Evolutionary conservation across 352 stramenopile species (phyloP).

Genomic region (Phytophthora ramorum): DNA sequence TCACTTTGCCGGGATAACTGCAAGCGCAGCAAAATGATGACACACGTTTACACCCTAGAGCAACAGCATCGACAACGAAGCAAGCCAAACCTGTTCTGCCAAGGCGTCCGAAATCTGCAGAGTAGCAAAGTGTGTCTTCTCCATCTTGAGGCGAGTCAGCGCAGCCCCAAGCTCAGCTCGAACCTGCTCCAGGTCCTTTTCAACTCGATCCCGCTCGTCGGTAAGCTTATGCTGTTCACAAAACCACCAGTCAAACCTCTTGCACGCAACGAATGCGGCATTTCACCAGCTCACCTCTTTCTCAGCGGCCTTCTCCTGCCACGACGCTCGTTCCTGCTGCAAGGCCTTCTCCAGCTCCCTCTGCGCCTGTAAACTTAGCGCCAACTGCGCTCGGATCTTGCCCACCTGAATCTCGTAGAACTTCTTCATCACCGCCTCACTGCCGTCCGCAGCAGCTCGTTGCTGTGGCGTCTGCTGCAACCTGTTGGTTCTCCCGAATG

Average conservation of each 20-base stretch:
- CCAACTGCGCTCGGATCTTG: slow-evolving; percentile 71
- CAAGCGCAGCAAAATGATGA: neutral
- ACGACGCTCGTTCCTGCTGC: slow-evolving; percentile 48
- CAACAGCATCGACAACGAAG: neutral
- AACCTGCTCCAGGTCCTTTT: slow-evolving; percentile 37
- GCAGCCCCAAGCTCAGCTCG: slow-evolving; percentile 30
- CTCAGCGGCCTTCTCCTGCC: slow-evolving; percentile 21
- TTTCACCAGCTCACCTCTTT: slow-evolving; percentile 37
- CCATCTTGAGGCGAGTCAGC: slow-evolving; percentile 55
- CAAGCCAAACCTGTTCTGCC: slow-evolving; percentile 52
- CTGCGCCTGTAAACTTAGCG: slow-evolving; percentile 51
- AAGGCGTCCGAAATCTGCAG: slow-evolving; percentile 73
- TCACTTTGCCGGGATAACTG: slow-evolving; percentile 60
- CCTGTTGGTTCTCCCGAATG: slow-evolving; percentile 16
- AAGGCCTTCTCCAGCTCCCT: slow-evolving; percentile 57
- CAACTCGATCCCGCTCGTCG: slow-evolving; percentile 21
- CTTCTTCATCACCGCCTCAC: slow-evolving; percentile 67
- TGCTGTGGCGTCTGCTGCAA: slow-evolving; percentile 16
- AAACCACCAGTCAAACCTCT: neutral
- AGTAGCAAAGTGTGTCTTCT: slow-evolving; percentile 68
- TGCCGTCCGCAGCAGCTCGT: slow-evolving; percentile 10
- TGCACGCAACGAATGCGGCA: neutral
- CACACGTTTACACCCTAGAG: neutral
- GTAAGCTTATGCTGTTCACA: slow-evolving; percentile 13
- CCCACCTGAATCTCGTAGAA: slow-evolving; percentile 87